These are phyloP conservation scores for Hypoxylon rubiginosum DNA, from an alignment of 2,329 filamentous ascomycete species.

Conservation along the genomic window DNA sequence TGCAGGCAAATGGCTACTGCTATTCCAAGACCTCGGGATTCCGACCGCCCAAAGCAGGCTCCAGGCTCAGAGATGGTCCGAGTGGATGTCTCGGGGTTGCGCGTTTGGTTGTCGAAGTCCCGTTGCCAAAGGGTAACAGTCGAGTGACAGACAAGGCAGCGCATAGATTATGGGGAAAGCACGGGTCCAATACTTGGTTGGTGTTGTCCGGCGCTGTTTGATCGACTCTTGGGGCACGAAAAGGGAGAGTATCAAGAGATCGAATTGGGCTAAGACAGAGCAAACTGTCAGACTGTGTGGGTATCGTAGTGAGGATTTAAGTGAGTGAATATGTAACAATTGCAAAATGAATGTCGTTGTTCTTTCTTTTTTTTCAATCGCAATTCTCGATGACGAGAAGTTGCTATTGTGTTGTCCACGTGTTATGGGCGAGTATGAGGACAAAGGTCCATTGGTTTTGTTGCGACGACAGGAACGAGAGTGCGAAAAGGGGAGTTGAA, in stretches of 20 bases:
- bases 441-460: constrained; percentile 23
- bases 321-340: constrained; percentile 16
- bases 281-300: too few relatives aligned
- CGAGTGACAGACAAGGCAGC: constrained; percentile 6
- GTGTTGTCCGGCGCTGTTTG: constrained; percentile 39
- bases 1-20: constrained; percentile 23
- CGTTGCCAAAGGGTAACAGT: constrained; percentile 23
- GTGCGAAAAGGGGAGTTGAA: constrained; percentile 16
- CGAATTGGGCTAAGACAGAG: constrained; percentile 33
- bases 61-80: constrained; percentile 23
- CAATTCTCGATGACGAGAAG: constrained; percentile 4
- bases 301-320: constrained; percentile 23
- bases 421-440: constrained; percentile 6
- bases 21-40: constrained; percentile 25
- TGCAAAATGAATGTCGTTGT: constrained; percentile 23
- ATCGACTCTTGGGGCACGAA: constrained; percentile 39
- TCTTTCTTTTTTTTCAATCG: constrained; percentile 5
- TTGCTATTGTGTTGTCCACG: constrained; percentile 1
- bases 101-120: constrained; percentile 24
- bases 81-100: constrained; percentile 24
- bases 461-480: constrained; percentile 20
- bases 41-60: constrained; percentile 10
- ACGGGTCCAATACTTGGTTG: constrained; percentile 31
- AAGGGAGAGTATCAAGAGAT: constrained; percentile 39
- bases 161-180: constrained; percentile 19